These are phyloP conservation scores for Trichosporon ovoides DNA, from an alignment of 1,284 basidiomycete species.

Conservation along the genomic window DNA sequence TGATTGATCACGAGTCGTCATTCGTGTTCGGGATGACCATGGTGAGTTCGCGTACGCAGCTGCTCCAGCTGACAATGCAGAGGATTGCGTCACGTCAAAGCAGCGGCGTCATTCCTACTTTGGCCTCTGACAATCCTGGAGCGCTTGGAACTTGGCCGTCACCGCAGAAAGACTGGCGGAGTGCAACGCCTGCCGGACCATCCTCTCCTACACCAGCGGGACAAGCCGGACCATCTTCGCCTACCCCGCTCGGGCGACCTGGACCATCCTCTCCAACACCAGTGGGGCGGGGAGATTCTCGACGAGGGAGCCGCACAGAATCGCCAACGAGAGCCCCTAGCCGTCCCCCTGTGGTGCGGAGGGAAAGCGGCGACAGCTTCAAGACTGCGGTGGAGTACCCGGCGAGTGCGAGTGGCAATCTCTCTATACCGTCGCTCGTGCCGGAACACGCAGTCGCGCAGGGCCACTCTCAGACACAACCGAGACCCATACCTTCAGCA, in stretches of 20 bases:
- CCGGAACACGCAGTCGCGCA: neutral
- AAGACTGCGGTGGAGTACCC: neutral
- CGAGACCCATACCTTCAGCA: neutral
- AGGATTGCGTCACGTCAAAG: neutral
- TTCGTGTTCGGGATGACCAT: constrained; percentile 45
- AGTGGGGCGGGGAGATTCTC: neutral
- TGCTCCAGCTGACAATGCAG: neutral
- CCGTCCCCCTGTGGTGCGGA: neutral
- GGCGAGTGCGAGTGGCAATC: neutral
- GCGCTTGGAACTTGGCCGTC: neutral
- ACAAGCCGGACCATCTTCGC: too few species aligned
- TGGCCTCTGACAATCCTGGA: neutral
- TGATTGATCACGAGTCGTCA: constrained; percentile 60
- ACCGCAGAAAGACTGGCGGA: neutral
- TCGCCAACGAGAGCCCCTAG: neutral
- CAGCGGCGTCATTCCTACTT: neutral
- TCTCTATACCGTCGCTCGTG: neutral
- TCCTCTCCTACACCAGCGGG: too few species aligned
- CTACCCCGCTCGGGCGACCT: neutral
- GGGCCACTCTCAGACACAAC: neutral
- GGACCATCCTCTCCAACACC: neutral
- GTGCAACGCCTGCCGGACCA: neutral
- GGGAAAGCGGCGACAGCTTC: constrained; percentile 1
- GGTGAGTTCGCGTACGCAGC: constrained; percentile 19
- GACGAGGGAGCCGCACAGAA: neutral